A percentile compares a stretch with the other conserved stretches of the same genome.
Conservation (phyloP, 371 early-diverging fungal species). For the Mortierella sp. region DNA sequence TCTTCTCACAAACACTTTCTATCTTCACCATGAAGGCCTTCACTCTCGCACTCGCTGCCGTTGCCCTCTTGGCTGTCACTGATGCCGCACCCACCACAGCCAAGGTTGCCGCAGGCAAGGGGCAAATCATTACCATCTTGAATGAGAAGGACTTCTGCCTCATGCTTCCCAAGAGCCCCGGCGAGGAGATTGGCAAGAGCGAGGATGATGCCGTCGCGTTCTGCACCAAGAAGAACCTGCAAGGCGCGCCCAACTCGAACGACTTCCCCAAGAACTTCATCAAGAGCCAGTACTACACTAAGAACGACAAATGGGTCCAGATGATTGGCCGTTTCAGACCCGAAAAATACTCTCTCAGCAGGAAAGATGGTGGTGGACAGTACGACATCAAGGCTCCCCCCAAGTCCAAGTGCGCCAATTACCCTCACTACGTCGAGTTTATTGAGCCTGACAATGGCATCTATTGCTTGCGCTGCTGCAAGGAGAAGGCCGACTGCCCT, state of each 20-base stretch:
- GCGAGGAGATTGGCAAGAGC: constrained; percentile 58
- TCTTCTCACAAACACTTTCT: not conserved
- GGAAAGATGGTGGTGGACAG: constrained; percentile 58
- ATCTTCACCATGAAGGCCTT: constrained; percentile 13
- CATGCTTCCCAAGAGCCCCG: constrained; percentile 60
- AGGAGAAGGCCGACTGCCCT: constrained; percentile 57
- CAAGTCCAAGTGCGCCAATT: constrained; percentile 47
- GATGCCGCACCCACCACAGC: not conserved
- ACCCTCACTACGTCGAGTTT: constrained; percentile 55
- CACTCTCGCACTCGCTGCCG: constrained; percentile 5
- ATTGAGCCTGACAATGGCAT: constrained; percentile 53
- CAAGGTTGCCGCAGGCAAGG: not conserved
- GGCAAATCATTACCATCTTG: constrained; percentile 1
- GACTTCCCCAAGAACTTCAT: constrained; percentile 55
- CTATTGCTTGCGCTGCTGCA: constrained; percentile 65
- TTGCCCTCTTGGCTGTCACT: constrained; percentile 3
- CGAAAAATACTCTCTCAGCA: constrained; percentile 27
- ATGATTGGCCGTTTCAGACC: constrained; percentile 55
- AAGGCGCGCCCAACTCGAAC: constrained; percentile 24
- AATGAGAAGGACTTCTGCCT: constrained; percentile 46
- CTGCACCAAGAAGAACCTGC: constrained; percentile 55
- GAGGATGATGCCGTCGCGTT: constrained; percentile 63
- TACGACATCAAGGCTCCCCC: constrained; percentile 55
- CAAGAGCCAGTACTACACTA: constrained; percentile 39
- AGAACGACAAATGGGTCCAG: constrained; percentile 48